Percentiles rank a stretch among this genome's conserved stretches.
Conservation (phyloP, 164 flowering plant genomes). For the Liquidambar formosana region DNA sequence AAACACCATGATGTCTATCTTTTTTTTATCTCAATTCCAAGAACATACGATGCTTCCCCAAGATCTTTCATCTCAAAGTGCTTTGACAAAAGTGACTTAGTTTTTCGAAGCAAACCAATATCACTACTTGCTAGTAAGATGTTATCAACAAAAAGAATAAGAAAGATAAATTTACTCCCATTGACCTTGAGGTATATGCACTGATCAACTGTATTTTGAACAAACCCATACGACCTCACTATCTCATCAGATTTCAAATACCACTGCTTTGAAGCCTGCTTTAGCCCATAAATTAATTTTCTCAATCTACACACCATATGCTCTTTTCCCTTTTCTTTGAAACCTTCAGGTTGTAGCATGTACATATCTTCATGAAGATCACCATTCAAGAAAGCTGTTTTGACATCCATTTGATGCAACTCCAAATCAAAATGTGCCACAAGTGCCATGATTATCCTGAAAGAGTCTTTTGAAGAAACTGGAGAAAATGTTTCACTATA, state of each 20-base stretch:
- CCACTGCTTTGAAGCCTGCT: too few relatives aligned
- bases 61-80: slow-evolving; percentile 6
- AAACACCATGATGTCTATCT: background rate
- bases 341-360: background rate
- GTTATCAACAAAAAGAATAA: too few relatives aligned
- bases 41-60: slow-evolving; percentile 1
- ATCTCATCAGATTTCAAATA: too few relatives aligned
- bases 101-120: background rate
- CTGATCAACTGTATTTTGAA: background rate
- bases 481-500: background rate
- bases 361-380: background rate
- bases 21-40: slow-evolving; percentile 4
- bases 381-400: slow-evolving; percentile 7
- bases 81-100: background rate
- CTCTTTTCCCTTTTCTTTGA: background rate
- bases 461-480: slow-evolving; percentile 3
- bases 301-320: background rate
- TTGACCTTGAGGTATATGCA: slow-evolving; percentile 7
- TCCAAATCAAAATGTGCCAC: slow-evolving; percentile 18
- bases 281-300: background rate
- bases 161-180: slow-evolving; percentile 5
- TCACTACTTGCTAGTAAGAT: background rate
- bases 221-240: background rate
- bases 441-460: slow-evolving; percentile 9
- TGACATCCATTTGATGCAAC: slow-evolving; percentile 18